Conservation (phyloP, 352 stramenopile genomes). For the Achlya hypogyna region DNA sequence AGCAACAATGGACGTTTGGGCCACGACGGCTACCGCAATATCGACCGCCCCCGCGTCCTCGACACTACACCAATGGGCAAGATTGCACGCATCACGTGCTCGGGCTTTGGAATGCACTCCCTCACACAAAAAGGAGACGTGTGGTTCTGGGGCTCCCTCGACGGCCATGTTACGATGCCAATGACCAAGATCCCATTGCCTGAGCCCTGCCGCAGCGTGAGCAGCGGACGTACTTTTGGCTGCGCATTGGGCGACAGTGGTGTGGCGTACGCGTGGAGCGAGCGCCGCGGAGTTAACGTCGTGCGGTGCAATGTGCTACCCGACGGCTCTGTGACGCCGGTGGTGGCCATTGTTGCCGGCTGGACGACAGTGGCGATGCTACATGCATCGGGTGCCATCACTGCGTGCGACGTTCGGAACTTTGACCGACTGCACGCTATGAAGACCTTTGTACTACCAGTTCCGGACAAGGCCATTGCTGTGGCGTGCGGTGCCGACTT, state of each 20-base stretch:
- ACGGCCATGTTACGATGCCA: not conserved
- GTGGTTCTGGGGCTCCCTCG: slow-evolving; percentile 14
- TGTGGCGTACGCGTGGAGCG: not conserved
- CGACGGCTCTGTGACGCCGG: not conserved
- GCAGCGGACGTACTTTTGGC: not conserved
- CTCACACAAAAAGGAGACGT: slow-evolving; percentile 6
- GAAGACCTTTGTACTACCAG: not conserved
- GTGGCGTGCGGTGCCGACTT: not conserved
- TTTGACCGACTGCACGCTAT: not conserved
- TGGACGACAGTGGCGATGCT: not conserved
- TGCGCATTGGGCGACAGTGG: slow-evolving; percentile 3
- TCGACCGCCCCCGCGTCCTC: not conserved
- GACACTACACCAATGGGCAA: not conserved
- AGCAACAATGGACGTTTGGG: not conserved
- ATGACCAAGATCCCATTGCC: not conserved
- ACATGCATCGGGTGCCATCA: not conserved
- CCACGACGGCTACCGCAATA: not conserved
- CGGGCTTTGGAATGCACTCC: slow-evolving; percentile 16
- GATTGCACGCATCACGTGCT: slow-evolving; percentile 3
- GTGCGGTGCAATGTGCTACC: not conserved
- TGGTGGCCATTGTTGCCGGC: not conserved
- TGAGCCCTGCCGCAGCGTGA: not conserved
- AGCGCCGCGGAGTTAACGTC: not conserved
- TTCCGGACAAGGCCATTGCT: not conserved
- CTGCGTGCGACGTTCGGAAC: not conserved